phyloP scores from a whole-genome alignment of 176 grass and related monocot species.

The Pharus latifolius region DNA sequence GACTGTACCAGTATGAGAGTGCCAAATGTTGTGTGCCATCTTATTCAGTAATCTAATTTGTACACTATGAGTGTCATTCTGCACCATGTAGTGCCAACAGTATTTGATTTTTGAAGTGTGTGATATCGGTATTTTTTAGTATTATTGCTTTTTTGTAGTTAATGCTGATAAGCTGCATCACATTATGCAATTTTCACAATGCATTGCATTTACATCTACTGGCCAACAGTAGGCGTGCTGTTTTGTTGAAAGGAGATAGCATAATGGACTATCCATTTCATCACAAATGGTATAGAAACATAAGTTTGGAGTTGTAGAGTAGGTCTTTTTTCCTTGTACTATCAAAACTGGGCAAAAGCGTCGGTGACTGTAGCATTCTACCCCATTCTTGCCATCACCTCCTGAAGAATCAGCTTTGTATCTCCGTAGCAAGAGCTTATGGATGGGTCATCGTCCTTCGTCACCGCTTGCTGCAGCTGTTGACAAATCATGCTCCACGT shows the following conservation, averaged over 20 bases:
- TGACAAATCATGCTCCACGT: not conserved
- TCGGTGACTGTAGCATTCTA: no score
- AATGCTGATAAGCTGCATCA: not conserved
- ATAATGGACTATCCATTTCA: not conserved
- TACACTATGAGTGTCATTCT: not conserved
- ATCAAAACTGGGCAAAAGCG: no score
- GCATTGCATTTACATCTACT: not conserved
- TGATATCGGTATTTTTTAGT: not conserved
- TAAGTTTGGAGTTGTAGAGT: not conserved
- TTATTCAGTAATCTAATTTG: constrained; percentile 10
- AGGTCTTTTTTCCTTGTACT: not conserved
- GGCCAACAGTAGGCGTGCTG: not conserved
- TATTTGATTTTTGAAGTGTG: not conserved
- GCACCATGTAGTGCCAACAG: not conserved
- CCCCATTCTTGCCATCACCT: constrained; percentile 57
- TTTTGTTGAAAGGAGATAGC: not conserved
- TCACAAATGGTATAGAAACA: no score
- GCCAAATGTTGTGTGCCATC: no score
- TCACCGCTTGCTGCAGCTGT: constrained; percentile 45
- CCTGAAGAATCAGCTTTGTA: constrained; percentile 49
- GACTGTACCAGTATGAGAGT: no score
- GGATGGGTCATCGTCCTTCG: constrained; percentile 34
- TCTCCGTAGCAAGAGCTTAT: constrained; percentile 38
- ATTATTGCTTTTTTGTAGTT: not conserved
- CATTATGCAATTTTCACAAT: not conserved